Base-by-base conservation (phyloP, 1,139 yeast species). In the Meyerozyma carpophila region DNA sequence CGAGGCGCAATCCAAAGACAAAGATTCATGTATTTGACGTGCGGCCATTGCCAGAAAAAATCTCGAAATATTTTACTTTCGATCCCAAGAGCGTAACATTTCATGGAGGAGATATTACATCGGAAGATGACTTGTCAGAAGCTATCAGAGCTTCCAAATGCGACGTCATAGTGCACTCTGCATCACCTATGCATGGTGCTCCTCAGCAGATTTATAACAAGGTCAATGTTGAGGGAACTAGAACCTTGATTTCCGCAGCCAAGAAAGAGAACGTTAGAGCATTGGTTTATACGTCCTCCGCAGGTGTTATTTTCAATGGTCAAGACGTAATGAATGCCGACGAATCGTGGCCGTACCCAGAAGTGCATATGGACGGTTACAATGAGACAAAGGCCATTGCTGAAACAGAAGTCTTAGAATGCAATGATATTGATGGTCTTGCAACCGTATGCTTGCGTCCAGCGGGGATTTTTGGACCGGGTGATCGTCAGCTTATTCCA, bases 401-500 rank as follows among this genome's bases (percentile, higher is more conserved):
- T 0, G 99, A 94, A 65, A 77, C 75, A 26, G 77, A 82, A 63
- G 96, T 91, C 2, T 72, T 91, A 59, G 68, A 75, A 32, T 87
- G 95, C 16, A 82, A 87, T 59, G 75, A 71, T 52, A 63, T 68
- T 1, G 68, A 71, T n/a, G 74, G 75, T 7, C 77, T 87, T 47
- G 65, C 73, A 42, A 93, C 98, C 0, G 84, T 88, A 36, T 91
- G 97, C 5, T 67, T 94, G 44, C 80, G 99, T 51, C 98, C 98
- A 2, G 97, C 98, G 0, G 99, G 98, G 32, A 90, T 94, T 41
- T 93, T 94, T 68, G 99, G 98, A 5, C 98, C 98, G 5, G 98
- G 98, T 39, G 98, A 94, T 63, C 80, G 98, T 49, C 99, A 94
- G 63, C 70, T 93, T 58, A 93, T 94, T 41, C 98, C 98, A 5